Evolutionary conservation across 31 red algal genomes (phyloP).

Genomic region (Asparagopsis taxiformis): DNA sequence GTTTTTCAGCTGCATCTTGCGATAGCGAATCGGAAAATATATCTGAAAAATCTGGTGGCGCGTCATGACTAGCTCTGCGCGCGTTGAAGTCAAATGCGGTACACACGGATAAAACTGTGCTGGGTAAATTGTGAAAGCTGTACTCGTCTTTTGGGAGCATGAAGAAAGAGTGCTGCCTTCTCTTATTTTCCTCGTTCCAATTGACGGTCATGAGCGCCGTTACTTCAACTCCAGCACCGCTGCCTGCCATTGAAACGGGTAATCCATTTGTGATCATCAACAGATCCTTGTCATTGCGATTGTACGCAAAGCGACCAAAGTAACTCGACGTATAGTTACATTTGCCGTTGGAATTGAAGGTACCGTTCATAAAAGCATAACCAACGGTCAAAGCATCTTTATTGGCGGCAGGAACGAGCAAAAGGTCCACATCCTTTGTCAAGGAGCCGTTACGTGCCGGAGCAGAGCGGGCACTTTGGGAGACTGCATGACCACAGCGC

Average conservation of each 20-base stretch:
- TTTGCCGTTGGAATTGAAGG: background rate
- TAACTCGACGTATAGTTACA: background rate
- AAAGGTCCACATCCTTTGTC: background rate
- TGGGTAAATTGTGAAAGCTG: conserved; percentile 2
- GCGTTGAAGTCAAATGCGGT: background rate
- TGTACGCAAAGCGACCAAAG: conserved; percentile 4
- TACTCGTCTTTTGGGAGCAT: background rate
- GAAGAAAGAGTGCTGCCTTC: background rate
- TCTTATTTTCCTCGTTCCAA: background rate
- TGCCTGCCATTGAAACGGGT: background rate
- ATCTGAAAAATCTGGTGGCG: too few relatives aligned
- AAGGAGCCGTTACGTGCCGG: background rate
- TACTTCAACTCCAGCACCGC: background rate
- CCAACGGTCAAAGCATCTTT: background rate
- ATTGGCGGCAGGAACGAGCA: background rate
- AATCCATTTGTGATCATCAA: background rate
- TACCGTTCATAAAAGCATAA: background rate
- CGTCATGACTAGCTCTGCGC: too few relatives aligned
- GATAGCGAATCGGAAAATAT: too few relatives aligned
- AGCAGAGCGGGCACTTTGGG: background rate
- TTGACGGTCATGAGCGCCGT: conserved; percentile 3
- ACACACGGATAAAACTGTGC: background rate
- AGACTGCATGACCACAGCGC: background rate
- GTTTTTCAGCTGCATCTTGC: too few relatives aligned
- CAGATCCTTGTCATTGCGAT: background rate